A percentile compares a stretch with the other conserved stretches of the same genome.
Evolutionary conservation across 2,329 filamentous ascomycete species (phyloP).

Genomic region (Phialophora expanda): DNA sequence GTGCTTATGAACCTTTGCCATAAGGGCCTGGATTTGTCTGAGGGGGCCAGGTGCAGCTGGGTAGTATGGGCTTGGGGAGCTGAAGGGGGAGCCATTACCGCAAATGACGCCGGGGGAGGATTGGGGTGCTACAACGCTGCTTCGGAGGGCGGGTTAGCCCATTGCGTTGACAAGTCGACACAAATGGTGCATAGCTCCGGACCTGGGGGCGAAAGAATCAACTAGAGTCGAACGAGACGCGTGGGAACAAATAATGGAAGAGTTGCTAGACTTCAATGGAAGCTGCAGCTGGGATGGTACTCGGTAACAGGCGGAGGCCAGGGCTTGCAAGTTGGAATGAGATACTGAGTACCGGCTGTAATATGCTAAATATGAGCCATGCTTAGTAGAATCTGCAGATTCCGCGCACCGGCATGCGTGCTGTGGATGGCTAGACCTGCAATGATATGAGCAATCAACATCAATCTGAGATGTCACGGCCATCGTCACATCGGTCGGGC

Average conservation of each 20-base stretch:
- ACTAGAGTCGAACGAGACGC: neutral
- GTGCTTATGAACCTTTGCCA: constrained; percentile 32
- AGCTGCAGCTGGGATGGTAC: neutral
- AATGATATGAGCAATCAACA: neutral
- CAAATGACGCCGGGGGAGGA: neutral
- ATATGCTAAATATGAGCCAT: neutral
- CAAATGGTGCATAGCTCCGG: neutral
- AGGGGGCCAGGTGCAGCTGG: neutral
- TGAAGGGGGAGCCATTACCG: neutral
- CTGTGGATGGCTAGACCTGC: neutral
- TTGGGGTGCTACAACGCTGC: neutral
- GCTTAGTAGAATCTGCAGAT: neutral
- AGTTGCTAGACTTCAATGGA: neutral
- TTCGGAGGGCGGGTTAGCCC: neutral
- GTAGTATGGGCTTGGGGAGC: neutral
- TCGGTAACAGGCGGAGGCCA: neutral
- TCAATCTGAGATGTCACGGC: neutral
- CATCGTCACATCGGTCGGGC: neutral
- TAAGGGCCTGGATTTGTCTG: neutral
- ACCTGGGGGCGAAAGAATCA: neutral
- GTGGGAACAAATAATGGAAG: neutral
- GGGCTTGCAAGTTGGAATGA: neutral
- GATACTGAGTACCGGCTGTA: neutral
- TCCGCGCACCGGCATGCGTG: neutral
- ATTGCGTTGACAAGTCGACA: neutral